Base-by-base conservation (phyloP, 2,329 filamentous ascomycete genomes). In the Ramularia collo-cygni region DNA sequence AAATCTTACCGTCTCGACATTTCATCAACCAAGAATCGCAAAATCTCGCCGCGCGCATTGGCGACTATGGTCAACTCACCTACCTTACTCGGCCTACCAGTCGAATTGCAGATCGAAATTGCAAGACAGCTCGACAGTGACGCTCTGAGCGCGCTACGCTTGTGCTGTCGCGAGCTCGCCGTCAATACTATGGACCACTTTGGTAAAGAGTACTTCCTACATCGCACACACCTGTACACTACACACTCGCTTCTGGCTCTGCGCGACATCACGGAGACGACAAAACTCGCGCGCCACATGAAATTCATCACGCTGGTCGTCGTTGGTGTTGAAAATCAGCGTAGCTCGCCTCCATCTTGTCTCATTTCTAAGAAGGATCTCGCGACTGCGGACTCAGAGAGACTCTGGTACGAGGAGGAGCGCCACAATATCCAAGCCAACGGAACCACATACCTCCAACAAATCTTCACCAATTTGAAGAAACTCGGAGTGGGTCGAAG, bases 191-290 rank as follows among this genome's bases (percentile, higher is more conserved):
- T 28, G 24, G 35, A 37, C 14, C 14, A 28, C 10, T 37, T 37
- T 28, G 15, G 28, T 13, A 12, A 16, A 3, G 13, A 15, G 7
- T 37, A 16, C 35, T 37, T 37, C 27, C 9, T n/a, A 7, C 13
- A 28, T 6, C 24, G 35, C 15, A 17, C 24, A 10, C 35, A 37
- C 26, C 8, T 37, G 14, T 37, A 28, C 27, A 37, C 35, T 10
- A 10, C 8, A 8, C 15, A 28, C 1, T 28, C 24, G 8, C 13
- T 37, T n/a, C 24, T 17, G 4, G 14, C 17, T 8, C 24, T 37
- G 8, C 8, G 13, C 19, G 19, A 37, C 19, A 28, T 28, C 24
- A 28, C 35, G 3, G 15, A 9, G 4, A n/a, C 14, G 4, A 18
- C 21, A 7, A 13, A 27, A 13, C 35, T 37, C 7, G 28, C 14